Percentiles rank a stretch among this genome's conserved stretches.
Evolutionary conservation across 2,329 filamentous ascomycete species (phyloP).

Genomic region (Incumbomyces lentus): DNA sequence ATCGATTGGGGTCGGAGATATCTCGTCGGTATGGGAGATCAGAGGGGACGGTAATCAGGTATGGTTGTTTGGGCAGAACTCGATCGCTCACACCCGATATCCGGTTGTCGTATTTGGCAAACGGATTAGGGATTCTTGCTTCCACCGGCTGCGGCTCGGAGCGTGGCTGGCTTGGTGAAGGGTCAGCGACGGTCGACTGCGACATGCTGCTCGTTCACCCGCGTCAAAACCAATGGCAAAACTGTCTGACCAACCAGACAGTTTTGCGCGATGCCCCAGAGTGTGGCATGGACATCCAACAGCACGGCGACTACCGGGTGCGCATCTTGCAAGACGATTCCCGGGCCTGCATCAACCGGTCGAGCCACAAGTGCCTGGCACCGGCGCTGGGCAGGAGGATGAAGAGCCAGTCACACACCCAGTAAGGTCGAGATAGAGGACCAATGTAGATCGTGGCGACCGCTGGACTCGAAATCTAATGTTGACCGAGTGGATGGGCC

Average conservation of each 20-base stretch:
- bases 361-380: neutral
- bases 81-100: slow-evolving; percentile 32
- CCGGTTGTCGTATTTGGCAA: slow-evolving; percentile 20
- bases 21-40: slow-evolving; percentile 36
- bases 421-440: no score
- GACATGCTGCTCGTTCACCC: neutral
- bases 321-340: neutral
- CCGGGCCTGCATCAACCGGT: neutral
- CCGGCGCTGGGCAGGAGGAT: no score
- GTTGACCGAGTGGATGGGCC: no score
- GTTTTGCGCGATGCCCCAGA: neutral
- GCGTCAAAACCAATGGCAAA: neutral
- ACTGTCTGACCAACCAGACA: slow-evolving; percentile 1
- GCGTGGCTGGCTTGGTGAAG: slow-evolving; percentile 1
- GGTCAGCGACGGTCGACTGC: slow-evolving; percentile 1
- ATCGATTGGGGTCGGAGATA: slow-evolving; percentile 34
- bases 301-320: slow-evolving; percentile 3
- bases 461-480: no score
- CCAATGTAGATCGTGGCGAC: no score
- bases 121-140: neutral
- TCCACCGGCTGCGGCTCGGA: neutral
- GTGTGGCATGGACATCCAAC: neutral
- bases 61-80: slow-evolving; percentile 35
- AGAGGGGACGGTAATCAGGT: slow-evolving; percentile 37
- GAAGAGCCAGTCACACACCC: no score